Base-by-base conservation (phyloP, 495 filamentous ascomycete species). In the Podospora appendiculata region DNA sequence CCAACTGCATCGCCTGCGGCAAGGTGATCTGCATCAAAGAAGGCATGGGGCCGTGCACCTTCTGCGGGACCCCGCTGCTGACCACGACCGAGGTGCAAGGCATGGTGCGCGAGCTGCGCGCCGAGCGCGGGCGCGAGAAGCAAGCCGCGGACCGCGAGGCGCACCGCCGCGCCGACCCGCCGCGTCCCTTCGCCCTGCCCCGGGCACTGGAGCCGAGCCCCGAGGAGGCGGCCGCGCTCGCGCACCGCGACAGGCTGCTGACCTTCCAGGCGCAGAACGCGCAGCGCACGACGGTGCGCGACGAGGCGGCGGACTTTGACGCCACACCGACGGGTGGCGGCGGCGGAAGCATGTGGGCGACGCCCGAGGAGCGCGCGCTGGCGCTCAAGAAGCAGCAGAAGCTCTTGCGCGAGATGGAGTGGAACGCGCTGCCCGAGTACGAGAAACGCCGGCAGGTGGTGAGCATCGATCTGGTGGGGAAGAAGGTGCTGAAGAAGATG, bases 1-100 rank as follows among this genome's bases (percentile, higher is more conserved):
- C 94, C 3, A 98, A 97, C 64, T 98, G 93, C 57, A 73, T 93
- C 16, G 83, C 79, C 56, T 98, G 93, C 64, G 93, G 93, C 48
- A 96, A 97, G 67, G 89, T 98, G n/a, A 85, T 97, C 48, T 98
- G 93, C 67, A 81, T 95, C 11, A 88, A 94, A 58, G 90, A 98
- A 62, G 93, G 93, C 1, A 76, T 96, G 4, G 93, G 92, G 1
- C 93, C 93, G 1, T 98, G 93, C 64, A 96, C 93, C 7, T 96
- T 94, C 61, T 98, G 93, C 72, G 77, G 76, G 3, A 73, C 76
- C 3, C 83, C 89, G 0, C 74, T 98, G 8, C 71, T 98, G 3
- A 82, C 77, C 36, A 63, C 78, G 1, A 67, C 76, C 2, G 89
- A 96, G 49, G 77, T 95, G 10, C 85, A 90, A 48, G 76, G 74